Evolutionary conservation across 208 protist genomes (phyloP).

Genomic region (Leishmania arabica): DNA sequence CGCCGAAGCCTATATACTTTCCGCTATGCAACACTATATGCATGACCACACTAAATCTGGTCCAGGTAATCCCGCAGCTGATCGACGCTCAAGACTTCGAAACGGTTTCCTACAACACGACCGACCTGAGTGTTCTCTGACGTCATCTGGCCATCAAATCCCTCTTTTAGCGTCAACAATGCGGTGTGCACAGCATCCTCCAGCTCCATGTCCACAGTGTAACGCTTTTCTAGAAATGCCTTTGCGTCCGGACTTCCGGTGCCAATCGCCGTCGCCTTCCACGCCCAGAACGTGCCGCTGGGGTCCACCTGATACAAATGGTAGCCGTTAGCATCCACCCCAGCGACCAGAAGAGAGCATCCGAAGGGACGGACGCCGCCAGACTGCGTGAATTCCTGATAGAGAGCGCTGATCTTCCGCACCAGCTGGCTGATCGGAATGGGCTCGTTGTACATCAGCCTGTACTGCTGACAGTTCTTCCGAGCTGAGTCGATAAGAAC

Average conservation of each 20-base stretch:
- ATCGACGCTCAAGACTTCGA: slow-evolving; percentile 80
- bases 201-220: slow-evolving; percentile 98
- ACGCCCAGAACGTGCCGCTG: slow-evolving; percentile 98
- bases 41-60: slow-evolving; percentile 61
- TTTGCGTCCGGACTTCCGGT: slow-evolving; percentile 97
- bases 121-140: slow-evolving; percentile 99
- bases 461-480: slow-evolving; percentile 96
- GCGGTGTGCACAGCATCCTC: slow-evolving; percentile 99
- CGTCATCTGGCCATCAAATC: slow-evolving; percentile 96
- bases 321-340: slow-evolving; percentile 95
- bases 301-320: slow-evolving; percentile 99
- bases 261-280: slow-evolving; percentile 99
- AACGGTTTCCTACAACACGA: slow-evolving; percentile 89
- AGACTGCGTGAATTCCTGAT: slow-evolving; percentile 99
- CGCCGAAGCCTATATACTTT: slow-evolving; percentile 1
- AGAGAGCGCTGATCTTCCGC: slow-evolving; percentile 96
- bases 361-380: slow-evolving; percentile 99
- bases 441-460: slow-evolving; percentile 92
- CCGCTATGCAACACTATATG: slow-evolving; percentile 3
- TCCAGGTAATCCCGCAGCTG: slow-evolving; percentile 89
- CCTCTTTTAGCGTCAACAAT: slow-evolving; percentile 98
- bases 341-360: slow-evolving; percentile 98
- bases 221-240: slow-evolving; percentile 99
- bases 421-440: slow-evolving; percentile 97
- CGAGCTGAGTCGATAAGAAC: slow-evolving; percentile 96